A percentile compares a stretch with the other conserved stretches of the same genome.
phyloP scores from a whole-genome alignment of 805 yeast species.

The Lipomyces mesembrius region DNA sequence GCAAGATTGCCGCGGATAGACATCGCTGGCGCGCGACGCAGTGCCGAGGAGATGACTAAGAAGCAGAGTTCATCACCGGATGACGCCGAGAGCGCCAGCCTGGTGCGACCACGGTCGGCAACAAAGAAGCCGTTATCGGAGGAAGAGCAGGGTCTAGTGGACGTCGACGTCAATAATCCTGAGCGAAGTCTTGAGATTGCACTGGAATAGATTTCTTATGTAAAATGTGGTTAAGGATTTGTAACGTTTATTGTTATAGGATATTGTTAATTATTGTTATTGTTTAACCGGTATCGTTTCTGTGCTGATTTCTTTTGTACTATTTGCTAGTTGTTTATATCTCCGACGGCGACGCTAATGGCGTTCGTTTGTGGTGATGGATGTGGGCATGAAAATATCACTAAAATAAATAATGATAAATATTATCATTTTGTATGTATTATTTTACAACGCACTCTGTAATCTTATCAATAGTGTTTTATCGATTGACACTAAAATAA shows the following conservation, averaged over 20 bases:
- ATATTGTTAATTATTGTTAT: background rate
- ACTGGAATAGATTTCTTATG: background rate
- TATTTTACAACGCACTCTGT: background rate
- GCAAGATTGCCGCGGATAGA: constrained; percentile 28
- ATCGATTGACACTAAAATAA: constrained; percentile 1
- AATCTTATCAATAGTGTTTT: background rate
- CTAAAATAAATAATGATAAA: background rate
- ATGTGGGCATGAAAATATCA: background rate
- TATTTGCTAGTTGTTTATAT: background rate
- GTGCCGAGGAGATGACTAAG: background rate
- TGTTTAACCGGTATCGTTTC: constrained; percentile 1
- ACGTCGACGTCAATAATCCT: background rate
- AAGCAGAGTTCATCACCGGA: background rate
- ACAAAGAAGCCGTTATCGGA: background rate
- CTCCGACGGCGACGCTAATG: background rate
- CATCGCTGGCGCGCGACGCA: background rate
- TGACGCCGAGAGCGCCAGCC: background rate
- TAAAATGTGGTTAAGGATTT: constrained; percentile 2
- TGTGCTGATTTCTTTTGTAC: background rate
- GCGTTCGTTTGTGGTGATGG: background rate
- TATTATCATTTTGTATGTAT: background rate
- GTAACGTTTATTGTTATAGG: background rate
- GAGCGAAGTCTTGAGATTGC: background rate
- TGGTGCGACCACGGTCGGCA: background rate
- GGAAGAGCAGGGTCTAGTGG: background rate